Evolutionary conservation across 202 grass and related monocot genomes (phyloP), one percentile per base, ranked within the genome.

Genomic region (Panicum virgatum): DNA sequence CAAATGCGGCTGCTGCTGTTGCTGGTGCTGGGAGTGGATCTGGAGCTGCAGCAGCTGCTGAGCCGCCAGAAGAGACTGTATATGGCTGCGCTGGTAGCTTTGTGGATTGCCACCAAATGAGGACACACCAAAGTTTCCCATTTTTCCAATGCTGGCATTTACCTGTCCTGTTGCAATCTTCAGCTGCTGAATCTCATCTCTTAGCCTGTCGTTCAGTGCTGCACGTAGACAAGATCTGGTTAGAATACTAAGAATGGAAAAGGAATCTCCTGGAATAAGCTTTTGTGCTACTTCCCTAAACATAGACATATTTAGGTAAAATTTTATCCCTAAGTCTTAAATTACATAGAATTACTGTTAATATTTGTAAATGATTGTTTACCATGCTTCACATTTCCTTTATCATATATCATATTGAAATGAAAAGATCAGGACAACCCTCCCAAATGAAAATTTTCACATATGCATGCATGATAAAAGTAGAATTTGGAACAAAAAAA

Each of bases 1-100:
- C 63, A 83, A 46, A 53, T 93, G 88, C 72, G 76, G 54, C 9
- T 84, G 78, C 3, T 83, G 72, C 3, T 83, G 72, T 32, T 90
- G 88, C 76, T 93, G 89, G 7, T 94, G 92, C 22, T 92, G 92
- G 1, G 89, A 92, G 65, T 84, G 90, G 72, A 94, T 82, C 37
- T 92, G 94, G 43, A 97, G 92, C 59, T 94, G 88, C 79, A 93
- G 92, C 13, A 94, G 86, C 79, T 94, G 90, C 60, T 94, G 94
- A 15, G 90, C 92, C 12, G 88, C 88, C 54, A 94, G 66, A 61
- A 92, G 89, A 34, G 94, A 92, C 50, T 92, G 92, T 62, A 87
- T 81, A 23, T 90, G 94, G 81, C 67, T 89, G n/a, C 85, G 83
- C 77, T 92, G 92, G 85, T 89, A 87, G 12, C 85, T 85, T 72